Percentiles rank a stretch among this genome's conserved stretches.
These are phyloP conservation scores for Hypoxylon subgilvum DNA, from an alignment of 495 filamentous ascomycete genomes.

Conservation along the genomic window DNA sequence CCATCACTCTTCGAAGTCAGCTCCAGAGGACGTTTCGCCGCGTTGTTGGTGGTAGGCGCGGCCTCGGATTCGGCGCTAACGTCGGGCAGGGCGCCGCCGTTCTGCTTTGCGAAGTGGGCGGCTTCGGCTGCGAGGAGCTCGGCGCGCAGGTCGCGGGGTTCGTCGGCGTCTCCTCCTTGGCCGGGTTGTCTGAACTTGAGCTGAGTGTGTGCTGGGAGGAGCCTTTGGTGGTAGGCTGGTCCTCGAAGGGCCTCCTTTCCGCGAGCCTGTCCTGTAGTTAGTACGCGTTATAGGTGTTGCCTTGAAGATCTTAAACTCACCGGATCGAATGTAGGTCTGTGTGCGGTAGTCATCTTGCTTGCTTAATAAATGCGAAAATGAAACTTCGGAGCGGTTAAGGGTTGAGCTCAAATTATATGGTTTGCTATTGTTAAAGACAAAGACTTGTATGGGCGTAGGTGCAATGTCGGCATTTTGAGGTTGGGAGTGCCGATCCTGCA, in stretches of 20 bases:
- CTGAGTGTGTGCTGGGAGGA: slow-evolving; percentile 88
- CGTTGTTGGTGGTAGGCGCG: slow-evolving; percentile 43
- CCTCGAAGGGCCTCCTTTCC: slow-evolving; percentile 95
- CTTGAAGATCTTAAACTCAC: slow-evolving; percentile 51
- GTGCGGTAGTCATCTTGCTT: slow-evolving; percentile 73
- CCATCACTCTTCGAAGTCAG: slow-evolving; percentile 41
- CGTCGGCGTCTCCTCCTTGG: slow-evolving; percentile 85
- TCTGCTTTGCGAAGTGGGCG: slow-evolving; percentile 83
- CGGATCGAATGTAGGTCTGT: slow-evolving; percentile 93
- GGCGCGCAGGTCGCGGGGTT: slow-evolving; percentile 81
- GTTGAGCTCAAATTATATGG: background rate
- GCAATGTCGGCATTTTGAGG: slow-evolving; percentile 19
- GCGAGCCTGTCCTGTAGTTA: slow-evolving; percentile 66
- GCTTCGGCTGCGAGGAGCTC: slow-evolving; percentile 90
- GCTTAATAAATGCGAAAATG: background rate
- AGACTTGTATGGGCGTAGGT: too few species aligned
- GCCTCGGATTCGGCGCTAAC: slow-evolving; percentile 43
- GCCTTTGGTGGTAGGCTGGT: slow-evolving; percentile 93
- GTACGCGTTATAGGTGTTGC: background rate
- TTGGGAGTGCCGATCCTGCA: slow-evolving; percentile 29
- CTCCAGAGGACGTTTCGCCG: slow-evolving; percentile 72
- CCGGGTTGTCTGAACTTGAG: slow-evolving; percentile 88
- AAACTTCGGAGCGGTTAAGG: slow-evolving; percentile 4
- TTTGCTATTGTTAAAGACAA: slow-evolving; percentile 14
- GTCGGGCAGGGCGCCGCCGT: slow-evolving; percentile 58